Conservation (phyloP, 2,329 filamentous ascomycete species). For the Penicillium sp. region DNA sequence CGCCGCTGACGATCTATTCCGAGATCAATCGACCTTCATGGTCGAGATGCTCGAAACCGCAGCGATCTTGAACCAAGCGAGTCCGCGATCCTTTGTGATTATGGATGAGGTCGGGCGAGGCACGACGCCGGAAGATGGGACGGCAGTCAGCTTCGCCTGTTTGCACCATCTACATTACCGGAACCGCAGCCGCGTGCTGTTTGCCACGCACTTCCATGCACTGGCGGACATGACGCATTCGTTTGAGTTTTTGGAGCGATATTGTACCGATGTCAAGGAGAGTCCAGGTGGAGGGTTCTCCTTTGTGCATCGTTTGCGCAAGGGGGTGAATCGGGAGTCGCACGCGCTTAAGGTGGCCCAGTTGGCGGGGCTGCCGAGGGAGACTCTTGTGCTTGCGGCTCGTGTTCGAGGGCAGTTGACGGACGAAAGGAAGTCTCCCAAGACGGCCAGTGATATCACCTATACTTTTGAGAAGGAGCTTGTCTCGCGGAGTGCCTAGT, state of each 20-base stretch:
- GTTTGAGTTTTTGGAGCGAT: slow-evolving; percentile 65
- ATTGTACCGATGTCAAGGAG: slow-evolving; percentile 88
- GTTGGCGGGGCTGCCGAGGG: slow-evolving; percentile 77
- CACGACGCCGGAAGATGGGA: slow-evolving; percentile 89
- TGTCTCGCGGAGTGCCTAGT: background rate
- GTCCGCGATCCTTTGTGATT: slow-evolving; percentile 82
- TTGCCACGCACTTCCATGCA: slow-evolving; percentile 92
- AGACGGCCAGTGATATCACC: background rate
- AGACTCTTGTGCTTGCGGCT: slow-evolving; percentile 68
- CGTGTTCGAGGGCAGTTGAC: slow-evolving; percentile 52
- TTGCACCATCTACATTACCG: slow-evolving; percentile 78
- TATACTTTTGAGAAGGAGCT: background rate
- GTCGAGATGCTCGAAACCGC: slow-evolving; percentile 98
- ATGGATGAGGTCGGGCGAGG: slow-evolving; percentile 98
- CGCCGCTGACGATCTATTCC: slow-evolving; percentile 91
- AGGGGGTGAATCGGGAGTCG: slow-evolving; percentile 80
- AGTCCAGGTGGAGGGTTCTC: slow-evolving; percentile 69
- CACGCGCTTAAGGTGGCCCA: slow-evolving; percentile 95
- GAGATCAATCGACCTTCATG: slow-evolving; percentile 98
- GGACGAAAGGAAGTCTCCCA: background rate
- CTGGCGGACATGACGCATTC: slow-evolving; percentile 73
- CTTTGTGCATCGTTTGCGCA: slow-evolving; percentile 80
- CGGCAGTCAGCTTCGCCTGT: slow-evolving; percentile 85
- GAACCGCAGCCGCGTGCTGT: slow-evolving; percentile 78
- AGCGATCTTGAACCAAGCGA: slow-evolving; percentile 82